phyloP scores from a whole-genome alignment of 169 alveolate species.

The Pseudocohnilembus persalinus region DNA sequence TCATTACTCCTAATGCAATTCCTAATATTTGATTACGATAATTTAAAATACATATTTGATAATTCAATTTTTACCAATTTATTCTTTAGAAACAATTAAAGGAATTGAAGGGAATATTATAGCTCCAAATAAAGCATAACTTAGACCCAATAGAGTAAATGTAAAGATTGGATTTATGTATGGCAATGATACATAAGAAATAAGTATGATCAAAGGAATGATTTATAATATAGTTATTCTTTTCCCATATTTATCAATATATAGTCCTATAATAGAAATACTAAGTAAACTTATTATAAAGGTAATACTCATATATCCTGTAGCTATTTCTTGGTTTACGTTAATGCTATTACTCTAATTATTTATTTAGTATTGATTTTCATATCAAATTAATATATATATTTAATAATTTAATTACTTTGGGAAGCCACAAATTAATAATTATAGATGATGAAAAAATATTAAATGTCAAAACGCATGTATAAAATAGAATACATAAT shows the following conservation, averaged over 20 bases:
- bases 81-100: slow-evolving; percentile 28
- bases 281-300: slow-evolving; percentile 32
- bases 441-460: slow-evolving; percentile 38
- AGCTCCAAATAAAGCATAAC: slow-evolving; percentile 44
- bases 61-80: slow-evolving; percentile 3
- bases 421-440: slow-evolving; percentile 30
- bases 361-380: too few species aligned
- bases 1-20: slow-evolving; percentile 45
- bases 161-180: slow-evolving; percentile 28
- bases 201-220: not conserved
- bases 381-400: not conserved
- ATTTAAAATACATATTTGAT: not conserved
- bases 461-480: slow-evolving; percentile 34
- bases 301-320: slow-evolving; percentile 46
- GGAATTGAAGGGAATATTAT: slow-evolving; percentile 41
- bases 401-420: not conserved
- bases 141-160: slow-evolving; percentile 25
- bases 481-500: slow-evolving; percentile 25
- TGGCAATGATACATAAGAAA: slow-evolving; percentile 14
- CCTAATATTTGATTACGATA: slow-evolving; percentile 15
- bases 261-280: slow-evolving; percentile 30
- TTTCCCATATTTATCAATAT: slow-evolving; percentile 39
- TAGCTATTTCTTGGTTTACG: slow-evolving; percentile 41
- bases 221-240: slow-evolving; percentile 25
- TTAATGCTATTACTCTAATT: slow-evolving; percentile 21